Conservation (phyloP, 2,329 filamentous ascomycete species). For the Cladosporium sp. region DNA sequence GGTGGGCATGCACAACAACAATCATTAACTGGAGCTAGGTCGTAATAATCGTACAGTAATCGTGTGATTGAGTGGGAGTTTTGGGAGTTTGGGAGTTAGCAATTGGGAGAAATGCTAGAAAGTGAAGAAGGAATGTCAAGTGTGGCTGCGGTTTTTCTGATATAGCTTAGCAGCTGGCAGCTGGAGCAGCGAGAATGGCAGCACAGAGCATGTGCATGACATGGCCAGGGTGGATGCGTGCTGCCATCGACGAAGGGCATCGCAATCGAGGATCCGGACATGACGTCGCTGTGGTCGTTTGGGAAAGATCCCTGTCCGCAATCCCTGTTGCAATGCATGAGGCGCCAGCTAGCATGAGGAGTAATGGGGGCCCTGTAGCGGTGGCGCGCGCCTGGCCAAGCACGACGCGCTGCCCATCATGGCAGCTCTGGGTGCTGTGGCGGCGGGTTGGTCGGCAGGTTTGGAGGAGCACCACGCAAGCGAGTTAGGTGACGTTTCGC, state of each 20-base stretch:
- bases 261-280: constrained; percentile 13
- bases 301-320: not conserved
- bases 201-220: constrained; percentile 19
- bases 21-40: constrained; percentile 21
- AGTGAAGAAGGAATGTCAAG: not conserved
- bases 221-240: constrained; percentile 8
- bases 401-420: constrained; percentile 1
- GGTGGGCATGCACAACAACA: constrained; percentile 46
- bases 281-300: constrained; percentile 12
- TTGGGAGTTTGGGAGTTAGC: constrained; percentile 24
- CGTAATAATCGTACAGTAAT: constrained; percentile 28
- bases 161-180: constrained; percentile 18
- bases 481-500: constrained; percentile 17
- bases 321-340: constrained; percentile 8
- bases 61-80: constrained; percentile 12
- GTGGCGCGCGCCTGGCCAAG: constrained; percentile 13
- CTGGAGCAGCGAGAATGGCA: not conserved
- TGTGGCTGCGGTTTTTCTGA: constrained; percentile 19
- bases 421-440: constrained; percentile 5
- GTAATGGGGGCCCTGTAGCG: not conserved
- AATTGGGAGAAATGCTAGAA: constrained; percentile 15
- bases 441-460: constrained; percentile 18
- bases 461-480: constrained; percentile 17
- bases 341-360: constrained; percentile 11
- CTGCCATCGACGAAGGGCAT: constrained; percentile 16